Base-by-base conservation (phyloP, 2,329 filamentous ascomycete species). In the Colletotrichum sublineola region DNA sequence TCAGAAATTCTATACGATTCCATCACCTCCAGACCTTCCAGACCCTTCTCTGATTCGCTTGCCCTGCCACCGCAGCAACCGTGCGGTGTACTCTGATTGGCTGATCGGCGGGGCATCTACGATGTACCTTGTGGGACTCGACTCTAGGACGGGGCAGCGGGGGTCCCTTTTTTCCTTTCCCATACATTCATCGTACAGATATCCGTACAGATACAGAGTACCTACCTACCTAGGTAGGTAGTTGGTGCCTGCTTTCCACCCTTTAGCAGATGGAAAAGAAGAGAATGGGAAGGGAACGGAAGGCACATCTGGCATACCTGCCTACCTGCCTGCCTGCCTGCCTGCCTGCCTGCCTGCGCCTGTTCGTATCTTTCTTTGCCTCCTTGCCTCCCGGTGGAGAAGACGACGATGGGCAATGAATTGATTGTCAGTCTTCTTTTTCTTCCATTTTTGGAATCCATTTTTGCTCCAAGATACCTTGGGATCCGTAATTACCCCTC, bases 1-100 rank as follows among this genome's bases (percentile, higher is more conserved):
- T 77, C 76, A 78, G 80, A 80, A 82, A 81, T 84, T 84, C 83
- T 83, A 84, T 84, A 80, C 77, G 83, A 84, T 84, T 84, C 83
- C 80, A 84, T 80, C 82, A 79, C 77, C 78, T 73, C 69, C 66
- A 70, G 64, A 55, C 62, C 74, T 75, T 75, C 74, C 74, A 75
- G 74, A 72, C 62, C 67, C 73, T 75, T 75, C 74, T 73, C 67
- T 73, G 64, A 74, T 75, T 75, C 74, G 73, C 62, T 65, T 74
- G 70, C 69, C 72, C 70, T 75, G 74, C 71, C 74, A 75, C 75
- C 74, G 75, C 75, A 57, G 75, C 75, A 77, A 77, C 75, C 58
- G 52, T 52, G 63, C 63, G 42, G 56, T 62, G 50, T 5, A 11
- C 46, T 53, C 18, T 76, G 74, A 77, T 77, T 77, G 75, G 75